Evolutionary conservation across 768 basidiomycete species (phyloP), one percentile per base, ranked within the genome.

Genomic region (Leucocoprinus sp.): DNA sequence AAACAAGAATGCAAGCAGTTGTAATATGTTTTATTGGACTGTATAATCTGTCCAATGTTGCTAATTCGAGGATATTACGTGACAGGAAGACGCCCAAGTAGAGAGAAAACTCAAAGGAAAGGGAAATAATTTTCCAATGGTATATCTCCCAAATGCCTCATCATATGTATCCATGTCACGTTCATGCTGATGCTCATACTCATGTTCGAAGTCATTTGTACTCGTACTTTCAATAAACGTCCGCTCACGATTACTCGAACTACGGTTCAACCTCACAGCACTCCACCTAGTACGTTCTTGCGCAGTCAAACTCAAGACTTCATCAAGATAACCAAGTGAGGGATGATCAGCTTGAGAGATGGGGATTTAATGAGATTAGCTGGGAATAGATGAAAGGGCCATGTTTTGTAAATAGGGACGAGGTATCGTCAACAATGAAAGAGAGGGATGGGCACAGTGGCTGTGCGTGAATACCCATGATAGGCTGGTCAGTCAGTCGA

Each of bases 231-330:
- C 45, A 21, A 15, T 21, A 21, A 12, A 9, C 19, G 24, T 29
- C 14, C 34, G 28, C 9, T 26, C 34, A 17, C 21, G 9, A 17
- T 8, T 7, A 17, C 31, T 23, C 22, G 27, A 21, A 17, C 44
- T 27, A 27, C 44, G 44, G 2, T 48, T 58, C 0, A 59, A 55
- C 7, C 66, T 66, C 33, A 61, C 59, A n/a, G 78, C 80, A 35
- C 67, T 72, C 51, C 76, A 69, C 50, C 71, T 69, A 27, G 75
- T 77, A 44, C 83, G 70, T 58, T 89, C 86, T 8, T 76, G 77
- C 34, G 80, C 82, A 40, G 88, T 70, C 50, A 87, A 90, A n/a
- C 74, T 75, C 11, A 90, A 68, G 0, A 82, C 84, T 49, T 79
- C 78, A 48, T 84, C 84, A 12, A 90, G 71, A 42, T 76, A 74